Evolutionary conservation across 257 asterid species (phyloP), one percentile per base, ranked within the genome.

Genomic region (Schizonepeta tenuifolia): DNA sequence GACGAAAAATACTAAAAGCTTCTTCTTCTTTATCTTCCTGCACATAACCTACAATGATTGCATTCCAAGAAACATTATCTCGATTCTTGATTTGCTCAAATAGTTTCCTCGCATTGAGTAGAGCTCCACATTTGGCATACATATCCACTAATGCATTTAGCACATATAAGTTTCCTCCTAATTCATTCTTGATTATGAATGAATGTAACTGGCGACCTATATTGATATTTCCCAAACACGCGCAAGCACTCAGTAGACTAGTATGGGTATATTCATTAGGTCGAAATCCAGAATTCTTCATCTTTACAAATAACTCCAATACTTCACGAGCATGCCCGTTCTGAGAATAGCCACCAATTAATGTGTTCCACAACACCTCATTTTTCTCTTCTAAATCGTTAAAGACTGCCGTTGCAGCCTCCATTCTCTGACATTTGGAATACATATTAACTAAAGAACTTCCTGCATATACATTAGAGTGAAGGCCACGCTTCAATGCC

Each of bases 361-460:
- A 76, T 20, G 96, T 87, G 76, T 93, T 93, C 96, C 98, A 90
- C 61, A 89, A 57, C 35, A 93, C 96, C 40, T 80, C 84, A 59
- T 93, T 91, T 76, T 87, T 89, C 78, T 89, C 94, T 62, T 66
- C 81, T 72, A 86, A 38, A 1, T 77, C 88, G 73, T 82, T 79
- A 65, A 94, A 94, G 3, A 89, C 87, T 57, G 83, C 73, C 65
- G 75, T 78, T 71, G 99, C 97, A 67, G 86, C 83, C 71, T 80
- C 93, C 89, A 91, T 82, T 31, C 77, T 74, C 68, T 82, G 83
- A 67, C 99, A 91, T 76, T 91, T 91, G 72, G 95, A 89, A 70
- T 94, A 94, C 97, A 94, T 87, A 82, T 80, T 94, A 49, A 94
- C 77, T 67, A 94, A 87, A 67, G 99, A 89, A 81, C 97, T 89